These are phyloP conservation scores for Cytospora piceae DNA, from an alignment of 2,329 filamentous ascomycete species.

Conservation along the genomic window DNA sequence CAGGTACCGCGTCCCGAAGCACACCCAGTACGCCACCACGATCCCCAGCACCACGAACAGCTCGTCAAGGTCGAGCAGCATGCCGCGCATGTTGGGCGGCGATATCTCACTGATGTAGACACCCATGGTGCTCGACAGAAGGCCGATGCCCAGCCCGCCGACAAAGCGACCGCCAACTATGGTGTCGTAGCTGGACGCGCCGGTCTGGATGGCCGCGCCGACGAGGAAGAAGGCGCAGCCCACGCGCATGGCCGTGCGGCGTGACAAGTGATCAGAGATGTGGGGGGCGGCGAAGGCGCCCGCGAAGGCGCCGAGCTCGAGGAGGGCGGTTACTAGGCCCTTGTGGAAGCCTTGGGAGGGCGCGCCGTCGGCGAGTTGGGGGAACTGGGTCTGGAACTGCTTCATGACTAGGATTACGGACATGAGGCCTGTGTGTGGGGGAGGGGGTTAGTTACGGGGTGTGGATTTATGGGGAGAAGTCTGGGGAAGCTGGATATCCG, in stretches of 20 bases:
- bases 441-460: neutral
- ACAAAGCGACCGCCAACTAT: constrained; percentile 61
- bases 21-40: constrained; percentile 37
- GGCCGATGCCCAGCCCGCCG: constrained; percentile 56
- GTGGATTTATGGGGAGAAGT: neutral
- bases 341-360: constrained; percentile 21
- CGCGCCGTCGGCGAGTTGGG: constrained; percentile 13
- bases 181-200: constrained; percentile 48
- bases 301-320: constrained; percentile 61
- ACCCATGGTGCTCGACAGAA: constrained; percentile 49
- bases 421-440: constrained; percentile 3
- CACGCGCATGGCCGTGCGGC: constrained; percentile 57
- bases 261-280: constrained; percentile 55
- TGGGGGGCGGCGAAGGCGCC: constrained; percentile 57
- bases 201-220: constrained; percentile 57
- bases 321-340: constrained; percentile 42
- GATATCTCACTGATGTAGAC: constrained; percentile 39
- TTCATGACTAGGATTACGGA: constrained; percentile 21
- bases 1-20: constrained; percentile 34
- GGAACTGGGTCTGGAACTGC: constrained; percentile 19
- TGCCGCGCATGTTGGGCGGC: constrained; percentile 37
- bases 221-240: constrained; percentile 57
- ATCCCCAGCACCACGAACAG: constrained; percentile 40
- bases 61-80: constrained; percentile 39
- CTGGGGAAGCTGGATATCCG: neutral